These are phyloP conservation scores for Cryptococcus wingfieldii DNA, from an alignment of 1,284 basidiomycete species.

Conservation along the genomic window DNA sequence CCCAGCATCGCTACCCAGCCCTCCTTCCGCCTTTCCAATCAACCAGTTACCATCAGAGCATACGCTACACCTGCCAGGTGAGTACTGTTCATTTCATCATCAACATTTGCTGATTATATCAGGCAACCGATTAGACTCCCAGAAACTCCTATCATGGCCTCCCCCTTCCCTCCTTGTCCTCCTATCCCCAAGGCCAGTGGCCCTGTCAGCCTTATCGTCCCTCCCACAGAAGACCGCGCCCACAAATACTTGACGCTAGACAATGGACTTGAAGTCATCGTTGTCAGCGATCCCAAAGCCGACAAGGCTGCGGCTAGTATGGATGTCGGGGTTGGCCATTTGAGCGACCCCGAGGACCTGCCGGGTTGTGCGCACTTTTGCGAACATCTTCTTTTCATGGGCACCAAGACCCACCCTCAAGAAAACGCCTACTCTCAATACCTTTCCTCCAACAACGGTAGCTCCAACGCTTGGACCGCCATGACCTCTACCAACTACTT, in stretches of 20 bases:
- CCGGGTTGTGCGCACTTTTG: conserved; percentile 49
- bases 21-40: not conserved
- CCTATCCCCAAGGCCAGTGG: conserved; percentile 37
- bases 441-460: conserved; percentile 83
- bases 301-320: conserved; percentile 95
- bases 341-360: conserved; percentile 79
- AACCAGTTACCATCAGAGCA: not conserved
- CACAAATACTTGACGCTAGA: conserved; percentile 76
- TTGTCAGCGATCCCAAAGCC: conserved; percentile 80
- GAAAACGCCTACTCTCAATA: conserved; percentile 94
- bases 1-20: no score
- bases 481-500: conserved; percentile 80
- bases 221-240: conserved; percentile 67
- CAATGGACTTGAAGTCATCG: conserved; percentile 80
- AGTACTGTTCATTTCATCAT: not conserved
- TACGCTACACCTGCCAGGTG: not conserved
- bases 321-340: conserved; percentile 91
- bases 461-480: conserved; percentile 90
- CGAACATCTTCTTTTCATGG: conserved; percentile 92
- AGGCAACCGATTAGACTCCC: conserved; percentile 5
- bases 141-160: conserved; percentile 7
- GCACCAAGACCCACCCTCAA: conserved; percentile 57
- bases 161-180: conserved; percentile 31
- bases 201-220: conserved; percentile 56
- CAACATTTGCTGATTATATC: not conserved